Conservation (phyloP, 106 monocot genomes). For the Phalaenopsis aphrodite region DNA sequence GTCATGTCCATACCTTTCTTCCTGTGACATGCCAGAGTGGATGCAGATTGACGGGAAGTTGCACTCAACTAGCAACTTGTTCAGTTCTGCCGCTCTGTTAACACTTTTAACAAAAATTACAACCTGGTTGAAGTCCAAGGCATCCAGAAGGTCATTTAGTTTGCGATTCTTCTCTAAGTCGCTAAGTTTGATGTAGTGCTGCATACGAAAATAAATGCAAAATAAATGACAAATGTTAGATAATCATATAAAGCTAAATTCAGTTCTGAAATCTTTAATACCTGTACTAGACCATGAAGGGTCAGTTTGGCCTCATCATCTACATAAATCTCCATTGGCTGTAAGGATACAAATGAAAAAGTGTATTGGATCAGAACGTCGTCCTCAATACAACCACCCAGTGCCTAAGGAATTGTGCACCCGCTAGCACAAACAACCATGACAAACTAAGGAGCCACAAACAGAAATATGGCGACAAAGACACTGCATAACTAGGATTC, state of each 20-base stretch:
- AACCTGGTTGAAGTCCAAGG: constrained; percentile 97
- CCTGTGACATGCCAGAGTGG: constrained; percentile 97
- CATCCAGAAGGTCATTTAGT: constrained; percentile 96
- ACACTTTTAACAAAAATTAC: constrained; percentile 99
- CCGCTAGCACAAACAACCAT: not conserved
- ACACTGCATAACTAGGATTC: no score
- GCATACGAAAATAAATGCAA: not conserved
- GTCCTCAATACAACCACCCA: constrained; percentile 43
- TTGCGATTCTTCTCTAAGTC: constrained; percentile 96
- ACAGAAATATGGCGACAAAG: not conserved
- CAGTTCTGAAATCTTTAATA: constrained; percentile 12
- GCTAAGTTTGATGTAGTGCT: constrained; percentile 97
- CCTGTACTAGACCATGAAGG: constrained; percentile 96
- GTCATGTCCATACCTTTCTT: constrained; percentile 52
- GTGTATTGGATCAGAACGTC: not conserved
- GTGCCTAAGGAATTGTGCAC: constrained; percentile 35
- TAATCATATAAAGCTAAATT: not conserved
- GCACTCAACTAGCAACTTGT: constrained; percentile 87
- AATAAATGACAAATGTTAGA: not conserved
- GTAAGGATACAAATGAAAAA: constrained; percentile 44
- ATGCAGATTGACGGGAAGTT: constrained; percentile 99
- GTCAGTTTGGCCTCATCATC: constrained; percentile 97
- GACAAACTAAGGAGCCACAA: not conserved
- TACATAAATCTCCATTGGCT: constrained; percentile 99
- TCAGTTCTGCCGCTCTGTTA: constrained; percentile 82